Conservation (phyloP, 2,329 filamentous ascomycete genomes). For the Cryphonectria nitschkei region DNA sequence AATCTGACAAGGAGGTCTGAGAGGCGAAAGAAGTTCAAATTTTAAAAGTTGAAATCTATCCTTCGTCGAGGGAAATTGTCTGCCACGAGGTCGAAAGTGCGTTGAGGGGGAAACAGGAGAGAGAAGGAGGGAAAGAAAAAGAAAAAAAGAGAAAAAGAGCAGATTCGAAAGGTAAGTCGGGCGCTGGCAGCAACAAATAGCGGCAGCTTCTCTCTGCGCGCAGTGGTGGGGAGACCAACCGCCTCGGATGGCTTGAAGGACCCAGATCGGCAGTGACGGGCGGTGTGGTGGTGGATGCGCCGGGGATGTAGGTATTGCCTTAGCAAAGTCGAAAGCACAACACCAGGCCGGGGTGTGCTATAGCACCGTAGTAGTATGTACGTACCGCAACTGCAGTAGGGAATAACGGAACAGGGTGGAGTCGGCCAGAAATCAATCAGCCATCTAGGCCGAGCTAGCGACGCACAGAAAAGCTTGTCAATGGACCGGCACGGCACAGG, state of each 20-base stretch:
- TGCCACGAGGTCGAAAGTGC: constrained; percentile 28
- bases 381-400: background rate
- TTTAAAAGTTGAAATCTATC: constrained; percentile 11
- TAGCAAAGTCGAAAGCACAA: background rate
- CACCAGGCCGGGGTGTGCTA: background rate
- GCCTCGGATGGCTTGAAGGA: background rate
- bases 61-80: constrained; percentile 19
- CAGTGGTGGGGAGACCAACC: constrained; percentile 10
- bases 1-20: constrained; percentile 23
- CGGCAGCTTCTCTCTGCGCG: constrained; percentile 8
- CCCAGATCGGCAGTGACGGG: constrained; percentile 24
- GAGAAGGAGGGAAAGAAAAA: background rate
- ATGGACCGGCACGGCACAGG: constrained; percentile 4
- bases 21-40: constrained; percentile 24
- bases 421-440: constrained; percentile 2
- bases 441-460: constrained; percentile 20
- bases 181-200: constrained; percentile 29
- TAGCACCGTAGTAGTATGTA: background rate
- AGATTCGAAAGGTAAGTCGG: constrained; percentile 12
- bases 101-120: constrained; percentile 19
- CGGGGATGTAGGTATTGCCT: constrained; percentile 4
- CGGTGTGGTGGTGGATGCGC: background rate
- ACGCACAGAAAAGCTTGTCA: constrained; percentile 25
- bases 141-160: constrained; percentile 9
- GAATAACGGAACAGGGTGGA: constrained; percentile 1